phyloP scores from a whole-genome alignment of 176 grass and related monocot species.

The Eremochloa ophiuroides region DNA sequence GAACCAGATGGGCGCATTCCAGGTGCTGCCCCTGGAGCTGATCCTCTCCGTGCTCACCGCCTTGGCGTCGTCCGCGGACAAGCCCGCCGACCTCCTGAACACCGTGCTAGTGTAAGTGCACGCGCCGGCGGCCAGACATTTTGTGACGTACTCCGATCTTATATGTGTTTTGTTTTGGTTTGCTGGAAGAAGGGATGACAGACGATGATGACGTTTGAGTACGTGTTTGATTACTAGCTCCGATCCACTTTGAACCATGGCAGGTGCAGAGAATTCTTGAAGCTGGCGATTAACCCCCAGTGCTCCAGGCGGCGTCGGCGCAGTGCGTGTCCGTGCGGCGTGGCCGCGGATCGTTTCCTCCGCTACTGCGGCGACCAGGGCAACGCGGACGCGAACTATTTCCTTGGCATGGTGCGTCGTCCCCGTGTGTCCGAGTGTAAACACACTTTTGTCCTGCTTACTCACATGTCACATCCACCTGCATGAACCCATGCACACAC shows the following conservation, averaged over 20 bases:
- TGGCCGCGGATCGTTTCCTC: too few species aligned
- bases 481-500: too few species aligned
- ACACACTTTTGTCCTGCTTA: too few species aligned
- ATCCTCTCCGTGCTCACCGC: slow-evolving; percentile 36
- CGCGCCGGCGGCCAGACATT: too few species aligned
- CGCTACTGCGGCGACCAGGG: slow-evolving; percentile 18
- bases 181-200: too few species aligned
- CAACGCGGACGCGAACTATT: slow-evolving; percentile 36
- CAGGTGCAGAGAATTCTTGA: slow-evolving; percentile 37
- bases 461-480: too few species aligned
- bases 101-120: slow-evolving; percentile 26
- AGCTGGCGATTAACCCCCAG: slow-evolving; percentile 1
- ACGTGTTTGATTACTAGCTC: too few species aligned
- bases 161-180: too few species aligned
- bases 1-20: slow-evolving; percentile 19
- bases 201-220: too few species aligned
- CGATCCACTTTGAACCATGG: too few species aligned
- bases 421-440: too few species aligned
- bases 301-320: slow-evolving; percentile 8
- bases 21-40: slow-evolving; percentile 41
- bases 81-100: slow-evolving; percentile 21
- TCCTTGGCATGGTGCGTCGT: slow-evolving; percentile 47
- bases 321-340: slow-evolving; percentile 12
- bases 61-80: slow-evolving; percentile 26
- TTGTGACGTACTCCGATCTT: too few species aligned